phyloP scores from a whole-genome alignment of 176 grass and related monocot genomes.

The Typha latifolia region DNA sequence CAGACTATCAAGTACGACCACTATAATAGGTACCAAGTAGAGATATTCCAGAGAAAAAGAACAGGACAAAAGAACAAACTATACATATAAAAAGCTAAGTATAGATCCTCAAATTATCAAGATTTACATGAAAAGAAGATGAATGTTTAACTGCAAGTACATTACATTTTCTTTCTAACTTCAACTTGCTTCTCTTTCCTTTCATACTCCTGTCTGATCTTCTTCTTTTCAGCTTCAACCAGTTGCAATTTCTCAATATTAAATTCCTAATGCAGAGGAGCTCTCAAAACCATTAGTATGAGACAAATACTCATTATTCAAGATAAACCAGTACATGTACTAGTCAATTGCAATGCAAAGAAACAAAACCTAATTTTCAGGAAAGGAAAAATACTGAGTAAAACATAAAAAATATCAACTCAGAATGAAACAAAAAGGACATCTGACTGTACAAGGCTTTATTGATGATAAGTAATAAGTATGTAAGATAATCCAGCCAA shows the following conservation, averaged over 20 bases:
- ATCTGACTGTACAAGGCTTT: too few species aligned
- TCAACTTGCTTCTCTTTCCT: conserved; percentile 60
- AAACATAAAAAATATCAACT: too few species aligned
- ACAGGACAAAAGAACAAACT: background rate
- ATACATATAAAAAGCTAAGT: background rate
- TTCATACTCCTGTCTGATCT: conserved; percentile 58
- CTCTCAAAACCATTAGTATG: conserved; percentile 6
- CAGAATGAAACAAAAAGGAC: too few species aligned
- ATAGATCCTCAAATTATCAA: background rate
- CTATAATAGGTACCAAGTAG: too few species aligned
- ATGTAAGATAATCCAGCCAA: too few species aligned
- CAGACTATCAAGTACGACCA: too few species aligned
- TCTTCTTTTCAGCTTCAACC: conserved; percentile 74
- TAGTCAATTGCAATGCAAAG: background rate
- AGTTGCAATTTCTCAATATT: conserved; percentile 71
- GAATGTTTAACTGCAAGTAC: background rate
- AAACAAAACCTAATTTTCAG: background rate
- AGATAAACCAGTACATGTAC: background rate
- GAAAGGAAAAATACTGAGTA: background rate
- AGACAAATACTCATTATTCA: conserved; percentile 7
- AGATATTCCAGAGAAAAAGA: background rate
- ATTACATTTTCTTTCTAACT: conserved; percentile 82
- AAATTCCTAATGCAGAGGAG: conserved; percentile 44
- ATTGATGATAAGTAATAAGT: too few species aligned
- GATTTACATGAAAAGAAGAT: background rate